Percentiles rank a stretch among this genome's conserved stretches.
These are phyloP conservation scores for Arthrobotrys pseudoclavata DNA, from an alignment of 2,329 filamentous ascomycete species.

Conservation along the genomic window DNA sequence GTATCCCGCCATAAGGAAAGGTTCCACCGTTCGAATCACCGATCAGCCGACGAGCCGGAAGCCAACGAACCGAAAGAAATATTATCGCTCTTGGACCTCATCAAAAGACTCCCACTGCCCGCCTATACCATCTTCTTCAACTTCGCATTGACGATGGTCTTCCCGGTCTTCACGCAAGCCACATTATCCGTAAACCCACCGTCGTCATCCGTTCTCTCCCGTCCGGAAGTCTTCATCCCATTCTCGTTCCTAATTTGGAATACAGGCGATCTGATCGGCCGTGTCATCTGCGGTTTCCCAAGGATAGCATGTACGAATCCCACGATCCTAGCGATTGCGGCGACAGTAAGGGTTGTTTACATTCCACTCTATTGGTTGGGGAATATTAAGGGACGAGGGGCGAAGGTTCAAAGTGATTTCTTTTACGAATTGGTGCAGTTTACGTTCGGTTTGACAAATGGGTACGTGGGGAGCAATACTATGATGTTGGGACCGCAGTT, in stretches of 20 bases:
- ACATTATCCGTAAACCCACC: slow-evolving; percentile 61
- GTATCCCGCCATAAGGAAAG: slow-evolving; percentile 69
- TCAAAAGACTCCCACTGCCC: slow-evolving; percentile 83
- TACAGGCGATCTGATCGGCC: slow-evolving; percentile 83
- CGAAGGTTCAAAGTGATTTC: slow-evolving; percentile 80
- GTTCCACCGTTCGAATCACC: slow-evolving; percentile 63
- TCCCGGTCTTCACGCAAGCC: slow-evolving; percentile 84
- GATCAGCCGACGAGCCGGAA: slow-evolving; percentile 69
- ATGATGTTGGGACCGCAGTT: slow-evolving; percentile 91
- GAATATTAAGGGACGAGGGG: slow-evolving; percentile 84
- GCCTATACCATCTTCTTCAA: slow-evolving; percentile 82
- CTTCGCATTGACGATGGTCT: slow-evolving; percentile 91
- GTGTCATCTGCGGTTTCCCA: slow-evolving; percentile 69
- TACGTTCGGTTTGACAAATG: slow-evolving; percentile 85
- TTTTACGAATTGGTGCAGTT: slow-evolving; percentile 90
- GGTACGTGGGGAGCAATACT: slow-evolving; percentile 85
- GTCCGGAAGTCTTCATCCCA: slow-evolving; percentile 85
- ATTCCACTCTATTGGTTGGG: slow-evolving; percentile 90
- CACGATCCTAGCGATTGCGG: slow-evolving; percentile 71
- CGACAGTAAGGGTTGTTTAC: slow-evolving; percentile 77
- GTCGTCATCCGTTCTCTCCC: slow-evolving; percentile 73
- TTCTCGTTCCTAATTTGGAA: slow-evolving; percentile 96
- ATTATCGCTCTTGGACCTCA: slow-evolving; percentile 75
- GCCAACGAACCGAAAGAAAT: slow-evolving; percentile 66
- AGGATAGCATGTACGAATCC: slow-evolving; percentile 70